Percentiles rank a stretch among this genome's conserved stretches.
These are phyloP conservation scores for Centrapalus pauciflorus DNA, from an alignment of 129 eudicot genomes.

Conservation along the genomic window DNA sequence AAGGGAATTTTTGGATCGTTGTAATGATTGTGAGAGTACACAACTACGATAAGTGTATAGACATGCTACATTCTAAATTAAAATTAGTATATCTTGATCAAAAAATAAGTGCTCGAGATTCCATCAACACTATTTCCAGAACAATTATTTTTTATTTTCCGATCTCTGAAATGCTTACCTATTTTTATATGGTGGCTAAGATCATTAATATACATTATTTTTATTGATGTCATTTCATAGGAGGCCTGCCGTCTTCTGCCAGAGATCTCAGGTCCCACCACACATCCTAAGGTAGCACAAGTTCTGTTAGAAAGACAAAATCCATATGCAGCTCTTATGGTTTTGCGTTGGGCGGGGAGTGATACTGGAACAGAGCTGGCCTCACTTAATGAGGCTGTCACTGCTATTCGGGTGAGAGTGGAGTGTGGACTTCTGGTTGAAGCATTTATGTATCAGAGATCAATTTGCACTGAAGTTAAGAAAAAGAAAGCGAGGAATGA, in stretches of 20 bases:
- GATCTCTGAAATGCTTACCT: not conserved
- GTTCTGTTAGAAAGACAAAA: slow-evolving; percentile 75
- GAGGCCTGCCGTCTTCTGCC: slow-evolving; percentile 89
- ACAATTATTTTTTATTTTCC: not conserved
- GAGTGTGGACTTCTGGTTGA: slow-evolving; percentile 94
- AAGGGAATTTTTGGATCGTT: not conserved
- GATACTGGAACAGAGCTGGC: slow-evolving; percentile 53
- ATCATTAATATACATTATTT: not conserved
- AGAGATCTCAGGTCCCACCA: slow-evolving; percentile 77
- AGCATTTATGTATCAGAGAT: slow-evolving; percentile 90
- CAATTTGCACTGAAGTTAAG: slow-evolving; percentile 50
- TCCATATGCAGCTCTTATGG: slow-evolving; percentile 95
- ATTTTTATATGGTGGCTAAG: not conserved
- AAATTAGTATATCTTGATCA: not conserved
- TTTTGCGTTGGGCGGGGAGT: slow-evolving; percentile 79
- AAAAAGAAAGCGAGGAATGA: slow-evolving; percentile 41
- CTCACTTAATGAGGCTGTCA: slow-evolving; percentile 81
- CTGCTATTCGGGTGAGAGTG: slow-evolving; percentile 84
- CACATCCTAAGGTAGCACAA: slow-evolving; percentile 90
- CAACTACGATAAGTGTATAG: slow-evolving; percentile 1
- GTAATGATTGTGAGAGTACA: not conserved
- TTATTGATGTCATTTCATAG: slow-evolving; percentile 30
- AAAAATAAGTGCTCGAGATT: not conserved
- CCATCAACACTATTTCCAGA: not conserved
- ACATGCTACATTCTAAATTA: not conserved